Conservation (phyloP, 306 rosid genomes). For the Cicer cuneatum region DNA sequence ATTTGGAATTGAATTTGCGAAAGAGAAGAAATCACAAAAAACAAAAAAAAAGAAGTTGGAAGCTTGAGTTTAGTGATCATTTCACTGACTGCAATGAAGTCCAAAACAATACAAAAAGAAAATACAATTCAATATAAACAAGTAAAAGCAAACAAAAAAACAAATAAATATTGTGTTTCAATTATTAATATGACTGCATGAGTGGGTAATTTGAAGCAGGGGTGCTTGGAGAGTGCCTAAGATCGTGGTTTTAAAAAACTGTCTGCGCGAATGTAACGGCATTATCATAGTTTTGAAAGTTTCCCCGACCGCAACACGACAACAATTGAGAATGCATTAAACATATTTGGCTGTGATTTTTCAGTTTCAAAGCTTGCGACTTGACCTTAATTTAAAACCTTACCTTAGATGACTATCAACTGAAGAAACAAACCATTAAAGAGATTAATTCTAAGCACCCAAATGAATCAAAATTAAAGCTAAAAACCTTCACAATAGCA, state of each 20-base stretch:
- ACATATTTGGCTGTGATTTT: neutral
- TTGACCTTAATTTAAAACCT: neutral
- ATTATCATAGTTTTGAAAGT: neutral
- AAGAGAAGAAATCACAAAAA: neutral
- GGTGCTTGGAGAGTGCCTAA: no score
- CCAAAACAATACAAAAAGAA: conserved; percentile 15
- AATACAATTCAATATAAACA: conserved; percentile 1
- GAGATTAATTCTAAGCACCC: neutral
- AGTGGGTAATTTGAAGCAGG: no score
- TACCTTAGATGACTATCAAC: conserved; percentile 16
- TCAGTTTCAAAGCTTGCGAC: neutral
- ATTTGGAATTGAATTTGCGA: neutral
- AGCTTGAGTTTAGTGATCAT: conserved; percentile 3
- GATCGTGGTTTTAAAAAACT: neutral
- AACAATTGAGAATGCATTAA: neutral
- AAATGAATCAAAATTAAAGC: conserved; percentile 10
- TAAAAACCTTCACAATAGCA: neutral
- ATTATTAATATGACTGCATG: neutral
- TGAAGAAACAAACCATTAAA: neutral
- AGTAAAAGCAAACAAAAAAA: neutral
- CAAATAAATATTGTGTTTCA: conserved; percentile 7
- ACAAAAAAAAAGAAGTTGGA: neutral
- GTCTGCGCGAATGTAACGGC: neutral
- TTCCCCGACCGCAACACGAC: neutral
- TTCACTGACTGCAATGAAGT: conserved; percentile 5